Base-by-base conservation (phyloP, 1,139 yeast species). In the Sugiyamaella pinicola region DNA sequence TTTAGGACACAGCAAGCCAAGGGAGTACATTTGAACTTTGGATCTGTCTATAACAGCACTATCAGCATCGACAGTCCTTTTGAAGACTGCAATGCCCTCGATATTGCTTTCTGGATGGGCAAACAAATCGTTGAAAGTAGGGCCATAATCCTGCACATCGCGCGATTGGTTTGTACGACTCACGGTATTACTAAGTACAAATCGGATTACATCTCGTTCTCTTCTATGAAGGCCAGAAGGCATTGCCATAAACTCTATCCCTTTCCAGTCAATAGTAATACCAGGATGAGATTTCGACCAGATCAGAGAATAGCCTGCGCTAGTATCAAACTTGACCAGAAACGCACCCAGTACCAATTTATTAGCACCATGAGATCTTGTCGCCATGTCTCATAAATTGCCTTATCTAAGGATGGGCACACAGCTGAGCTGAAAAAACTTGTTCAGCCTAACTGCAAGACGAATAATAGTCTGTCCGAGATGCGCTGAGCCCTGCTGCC, bases 191-290 rank as follows among this genome's bases (percentile, higher is more conserved):
- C 21, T 40, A 9, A 74, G 76, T 4, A 74, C 75, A 66, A 83
- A 82, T 48, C 78, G 75, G 2, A 82, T 72, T 1, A 79, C 77
- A 59, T 87, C 91, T 39, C 74, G 67, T 10, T 69, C 67, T 22
- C 74, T 75, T 38, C 83, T 80, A 65, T 89, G 96, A n/a, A 88
- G 75, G 1, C 96, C 96, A 0, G 95, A 85, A 1, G 96, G 96
- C 51, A 90, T 71, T 10, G 84, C 77, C 61, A 85, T 84, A 69
- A 79, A 88, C 67, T 90, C 96, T 17, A 88, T 62, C 17, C 49
- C 49, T 9, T 35, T 26, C 43, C 33, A 46, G 58, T 62, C 12
- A 61, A 63, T 47, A 42, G 54, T 37, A 59, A 57, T n/a, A 9
- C 39, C 45, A 4, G 63, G 26, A 56, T 62, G 54, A 19, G 51